phyloP scores from a whole-genome alignment of 177 flowering plant species.

The Vitis hybrid region DNA sequence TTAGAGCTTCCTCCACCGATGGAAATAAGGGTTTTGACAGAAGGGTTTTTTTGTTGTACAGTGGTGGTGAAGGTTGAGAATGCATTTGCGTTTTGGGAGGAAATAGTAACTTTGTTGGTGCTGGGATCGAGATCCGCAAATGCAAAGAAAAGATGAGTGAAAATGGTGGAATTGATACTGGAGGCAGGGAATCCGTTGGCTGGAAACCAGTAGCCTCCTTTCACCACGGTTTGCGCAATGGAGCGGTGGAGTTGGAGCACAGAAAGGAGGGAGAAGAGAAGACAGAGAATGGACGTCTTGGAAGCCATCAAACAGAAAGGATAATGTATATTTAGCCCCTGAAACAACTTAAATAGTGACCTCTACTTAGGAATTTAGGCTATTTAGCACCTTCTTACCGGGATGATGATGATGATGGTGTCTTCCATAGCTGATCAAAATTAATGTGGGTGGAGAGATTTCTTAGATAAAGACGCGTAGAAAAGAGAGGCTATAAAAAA shows the following conservation, averaged over 20 bases:
- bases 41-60: conserved; percentile 40
- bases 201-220: conserved; percentile 34
- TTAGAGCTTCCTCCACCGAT: conserved; percentile 35
- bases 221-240: conserved; percentile 17
- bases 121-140: conserved; percentile 25
- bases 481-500: too few species aligned
- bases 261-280: conserved; percentile 1
- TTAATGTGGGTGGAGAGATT: too few species aligned
- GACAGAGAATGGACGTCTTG: not conserved
- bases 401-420: too few species aligned
- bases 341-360: too few species aligned
- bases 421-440: too few species aligned
- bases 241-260: conserved; percentile 2
- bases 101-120: conserved; percentile 22
- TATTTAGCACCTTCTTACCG: too few species aligned
- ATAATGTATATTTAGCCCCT: too few species aligned
- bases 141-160: conserved; percentile 48
- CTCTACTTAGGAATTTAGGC: too few species aligned
- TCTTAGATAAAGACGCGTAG: too few species aligned
- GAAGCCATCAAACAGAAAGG: conserved; percentile 7
- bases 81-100: conserved; percentile 8
- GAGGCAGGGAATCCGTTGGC: conserved; percentile 18
- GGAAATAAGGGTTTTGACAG: conserved; percentile 45
- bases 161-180: conserved; percentile 33
- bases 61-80: conserved; percentile 37